Base-by-base conservation (phyloP, 768 basidiomycete genomes). In the Pisolithus tinctorius region DNA sequence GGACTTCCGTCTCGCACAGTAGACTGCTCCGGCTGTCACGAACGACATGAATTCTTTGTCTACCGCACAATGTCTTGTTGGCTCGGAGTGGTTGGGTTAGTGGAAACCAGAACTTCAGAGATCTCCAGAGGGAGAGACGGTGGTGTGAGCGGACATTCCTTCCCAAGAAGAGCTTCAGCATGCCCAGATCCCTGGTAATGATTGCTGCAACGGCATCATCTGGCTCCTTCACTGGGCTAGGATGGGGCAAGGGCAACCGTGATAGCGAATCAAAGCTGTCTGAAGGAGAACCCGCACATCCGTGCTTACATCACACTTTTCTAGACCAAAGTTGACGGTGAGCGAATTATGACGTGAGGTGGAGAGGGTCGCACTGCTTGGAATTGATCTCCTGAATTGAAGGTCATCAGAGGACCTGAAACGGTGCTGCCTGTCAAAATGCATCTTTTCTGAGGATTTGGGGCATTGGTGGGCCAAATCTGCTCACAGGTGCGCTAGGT, bases 281-380 rank as follows among this genome's bases (percentile, higher is more conserved):
- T 5, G 5, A 13, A 11, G 8, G n/a, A 29, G 8, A 42, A 14
- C 55, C 57, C 4, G 39, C 53, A 29, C 54, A 55, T 7, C 52
- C 54, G 48, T n/a, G 42, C 55, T 62, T 52, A 55, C 31, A 37
- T 47, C 61, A 30, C 57, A 61, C 55, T 53, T 55, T n/a, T 45
- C 57, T 29, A 60, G 50, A 6, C 55, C 57, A 54, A 67, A 58
- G 16, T 53, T 52, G 39, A 59, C 43, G 16, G 67, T 61, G 10
- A 67, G 45, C 44, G 67, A 69, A 46, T 69, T 69, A 39, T 67
- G 67, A 37, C 67, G 61, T 0, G 48, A 57, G 1, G 41, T 36
- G 1, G 23, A 7, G 4, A 46, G 44, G 1, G 48, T 3, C 2
- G 47, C 29, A 41, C 47, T 48, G 41, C 50, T 57, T 9, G 67